Percentiles rank a stretch among this genome's conserved stretches.
Evolutionary conservation across 768 basidiomycete species (phyloP).

Genomic region (Pholiota molesta): DNA sequence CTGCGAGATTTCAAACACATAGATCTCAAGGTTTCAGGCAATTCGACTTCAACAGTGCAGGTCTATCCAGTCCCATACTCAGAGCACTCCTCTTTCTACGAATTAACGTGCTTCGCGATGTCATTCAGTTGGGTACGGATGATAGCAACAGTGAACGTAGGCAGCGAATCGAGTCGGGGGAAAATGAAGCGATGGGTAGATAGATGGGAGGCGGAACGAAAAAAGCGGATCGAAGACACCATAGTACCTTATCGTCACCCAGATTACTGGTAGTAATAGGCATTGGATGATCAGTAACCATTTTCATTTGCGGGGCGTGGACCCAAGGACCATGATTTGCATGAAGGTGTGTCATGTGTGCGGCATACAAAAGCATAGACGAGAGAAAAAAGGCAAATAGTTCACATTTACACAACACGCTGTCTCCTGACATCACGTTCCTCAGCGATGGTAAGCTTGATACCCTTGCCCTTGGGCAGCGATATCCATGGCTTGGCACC

Average conservation of each 20-base stretch:
- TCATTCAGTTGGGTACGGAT: constrained; percentile 85
- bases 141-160: constrained; percentile 95
- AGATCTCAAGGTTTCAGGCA: constrained; percentile 68
- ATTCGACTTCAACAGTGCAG: constrained; percentile 69
- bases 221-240: constrained; percentile 43
- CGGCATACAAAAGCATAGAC: constrained; percentile 44
- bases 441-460: constrained; percentile 95
- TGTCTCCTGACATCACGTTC: constrained; percentile 93
- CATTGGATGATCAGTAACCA: background rate
- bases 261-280: constrained; percentile 49
- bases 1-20: constrained; percentile 68
- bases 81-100: constrained; percentile 95
- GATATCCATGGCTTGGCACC: constrained; percentile 96
- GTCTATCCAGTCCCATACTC: constrained; percentile 90
- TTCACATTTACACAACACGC: constrained; percentile 58
- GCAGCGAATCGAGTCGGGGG: constrained; percentile 65
- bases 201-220: constrained; percentile 86
- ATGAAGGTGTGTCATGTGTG: constrained; percentile 35
- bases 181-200: constrained; percentile 93
- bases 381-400: constrained; percentile 23
- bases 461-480: constrained; percentile 96
- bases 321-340: constrained; percentile 25
- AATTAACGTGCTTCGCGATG: constrained; percentile 93
- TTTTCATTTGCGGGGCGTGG: constrained; percentile 4
- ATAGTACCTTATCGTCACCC: constrained; percentile 44